Evolutionary conservation across 345 rosid genomes (phyloP), one percentile per base, ranked within the genome.

Genomic region (Ceriops decandra): DNA sequence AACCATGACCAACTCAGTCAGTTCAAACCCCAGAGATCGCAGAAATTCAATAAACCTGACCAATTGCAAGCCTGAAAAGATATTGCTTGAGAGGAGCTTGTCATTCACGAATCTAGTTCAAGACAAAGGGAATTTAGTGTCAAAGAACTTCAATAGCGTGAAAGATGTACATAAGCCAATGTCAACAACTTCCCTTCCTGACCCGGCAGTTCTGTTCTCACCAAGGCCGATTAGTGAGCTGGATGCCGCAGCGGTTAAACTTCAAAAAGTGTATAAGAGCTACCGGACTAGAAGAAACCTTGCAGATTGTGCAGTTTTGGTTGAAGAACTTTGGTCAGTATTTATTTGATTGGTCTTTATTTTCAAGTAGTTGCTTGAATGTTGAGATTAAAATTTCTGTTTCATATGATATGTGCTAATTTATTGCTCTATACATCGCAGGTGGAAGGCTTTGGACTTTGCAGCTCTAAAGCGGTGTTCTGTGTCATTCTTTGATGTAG

Each of bases 381-480:
- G 59, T 16, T 24, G 3, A 24, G 15, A 24, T 60, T 36, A 57
- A 21, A 38, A 11, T 19, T 54, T 7, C 60, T 9, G 27, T 65
- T 59, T 26, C 19, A 0, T 56, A 24, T 26, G 28, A 20, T 54
- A 6, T 3, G 7, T 63, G 27, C 51, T 31, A 32, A 22, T 53
- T 47, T 11, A 57, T 46, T 65, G 2, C 0, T 54, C 17, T 15
- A 16, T 13, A 54, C 47, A 1, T 64, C 76, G 38, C 82, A 91
- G 97, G 97, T 91, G 97, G 98, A 93, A 88, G 74, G 95, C 88
- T 6, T 74, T 93, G 72, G 97, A 93, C 64, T 86, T 89, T 73
- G 97, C 97, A 24, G 83, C 87, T 17, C 78, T 81, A 0, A 85
- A 83, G 77, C 83, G 81, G 60, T 87, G 90, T 79, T 84, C 82